Evolutionary conservation across 2,329 filamentous ascomycete species (phyloP).

Genomic region (Coniella vitis): DNA sequence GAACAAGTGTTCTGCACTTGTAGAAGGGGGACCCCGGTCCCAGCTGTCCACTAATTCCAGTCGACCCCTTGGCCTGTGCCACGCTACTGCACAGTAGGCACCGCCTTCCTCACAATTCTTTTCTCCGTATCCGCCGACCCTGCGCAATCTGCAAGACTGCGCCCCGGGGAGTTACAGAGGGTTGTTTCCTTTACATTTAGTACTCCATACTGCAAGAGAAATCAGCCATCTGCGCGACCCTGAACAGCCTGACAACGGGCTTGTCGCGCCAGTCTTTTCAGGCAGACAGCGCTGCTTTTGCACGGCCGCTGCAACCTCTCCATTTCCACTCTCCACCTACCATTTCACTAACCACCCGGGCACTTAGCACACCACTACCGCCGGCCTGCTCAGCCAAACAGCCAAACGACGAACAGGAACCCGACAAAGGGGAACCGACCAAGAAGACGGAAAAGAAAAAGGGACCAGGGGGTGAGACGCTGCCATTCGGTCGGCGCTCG

Average conservation of each 20-base stretch:
- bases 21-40: no score
- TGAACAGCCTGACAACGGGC: background rate
- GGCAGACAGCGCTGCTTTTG: background rate
- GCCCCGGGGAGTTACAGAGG: background rate
- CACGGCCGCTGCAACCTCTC: background rate
- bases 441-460: background rate
- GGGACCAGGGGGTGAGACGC: background rate
- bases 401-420: background rate
- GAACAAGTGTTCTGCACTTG: background rate
- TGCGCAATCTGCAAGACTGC: background rate
- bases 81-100: background rate
- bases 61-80: conserved; percentile 10
- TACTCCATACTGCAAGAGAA: no score
- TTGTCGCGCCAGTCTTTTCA: background rate
- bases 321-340: background rate
- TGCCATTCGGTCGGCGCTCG: background rate
- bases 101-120: background rate
- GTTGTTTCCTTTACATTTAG: background rate
- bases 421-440: background rate
- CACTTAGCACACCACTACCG: no score
- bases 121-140: background rate
- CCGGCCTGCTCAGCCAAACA: background rate
- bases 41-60: no score
- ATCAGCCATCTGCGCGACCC: no score
- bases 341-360: background rate